Evolutionary conservation across 2,329 filamentous ascomycete species (phyloP).

Genomic region (Aspergillus calidoustus): DNA sequence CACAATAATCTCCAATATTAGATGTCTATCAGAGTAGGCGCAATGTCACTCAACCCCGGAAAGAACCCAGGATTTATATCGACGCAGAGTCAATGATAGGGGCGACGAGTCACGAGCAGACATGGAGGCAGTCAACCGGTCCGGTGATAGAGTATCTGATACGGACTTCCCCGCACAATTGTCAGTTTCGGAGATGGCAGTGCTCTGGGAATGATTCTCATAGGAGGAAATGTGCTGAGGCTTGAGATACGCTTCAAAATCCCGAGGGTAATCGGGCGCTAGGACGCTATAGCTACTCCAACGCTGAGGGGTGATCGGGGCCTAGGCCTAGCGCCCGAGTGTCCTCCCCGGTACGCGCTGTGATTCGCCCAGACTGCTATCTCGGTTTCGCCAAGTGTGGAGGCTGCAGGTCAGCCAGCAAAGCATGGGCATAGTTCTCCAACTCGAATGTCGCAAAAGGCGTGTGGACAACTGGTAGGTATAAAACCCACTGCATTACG

Average conservation of each 20-base stretch:
- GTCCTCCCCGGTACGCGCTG: not conserved
- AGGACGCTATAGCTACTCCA: not conserved
- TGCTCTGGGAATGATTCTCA: not conserved
- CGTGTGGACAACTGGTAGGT: not conserved
- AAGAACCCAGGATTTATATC: slow-evolving; percentile 3
- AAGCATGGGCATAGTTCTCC: not conserved
- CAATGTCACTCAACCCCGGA: not conserved
- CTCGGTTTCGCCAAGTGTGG: not conserved
- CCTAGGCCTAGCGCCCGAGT: not conserved
- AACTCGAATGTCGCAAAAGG: not conserved
- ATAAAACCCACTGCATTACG: not conserved
- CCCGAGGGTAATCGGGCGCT: not conserved
- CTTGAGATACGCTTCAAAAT: not conserved
- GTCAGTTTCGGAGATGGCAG: not conserved
- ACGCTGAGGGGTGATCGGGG: not conserved
- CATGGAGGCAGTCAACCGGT: not conserved
- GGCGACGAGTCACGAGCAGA: not conserved
- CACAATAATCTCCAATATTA: not conserved
- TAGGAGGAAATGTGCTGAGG: not conserved
- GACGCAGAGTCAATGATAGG: not conserved
- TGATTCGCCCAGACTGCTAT: not conserved
- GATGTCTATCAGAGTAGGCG: not conserved
- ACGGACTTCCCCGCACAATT: not conserved
- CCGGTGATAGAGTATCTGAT: slow-evolving; percentile 1
- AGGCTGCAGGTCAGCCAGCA: not conserved